Conservation (phyloP, 2,329 filamentous ascomycete genomes). For the Talaromyces atroroseus region DNA sequence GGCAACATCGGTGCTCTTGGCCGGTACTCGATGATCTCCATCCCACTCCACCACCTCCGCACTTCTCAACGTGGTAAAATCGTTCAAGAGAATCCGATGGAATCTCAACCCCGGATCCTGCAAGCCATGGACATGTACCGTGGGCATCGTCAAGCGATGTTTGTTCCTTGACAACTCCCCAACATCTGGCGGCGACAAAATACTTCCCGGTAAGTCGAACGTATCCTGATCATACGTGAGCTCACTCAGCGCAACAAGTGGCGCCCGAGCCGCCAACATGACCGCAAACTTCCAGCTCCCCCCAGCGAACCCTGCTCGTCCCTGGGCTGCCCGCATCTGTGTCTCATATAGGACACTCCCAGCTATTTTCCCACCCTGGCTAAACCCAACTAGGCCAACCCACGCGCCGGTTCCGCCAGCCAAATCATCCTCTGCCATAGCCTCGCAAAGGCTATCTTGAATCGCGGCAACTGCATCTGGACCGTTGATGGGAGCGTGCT, state of each 20-base stretch:
- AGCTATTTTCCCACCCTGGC: constrained; percentile 59
- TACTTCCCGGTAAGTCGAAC: neutral
- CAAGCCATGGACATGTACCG: constrained; percentile 63
- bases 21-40: constrained; percentile 64
- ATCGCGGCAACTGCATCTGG: constrained; percentile 25
- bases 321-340: constrained; percentile 43
- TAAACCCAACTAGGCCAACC: constrained; percentile 61
- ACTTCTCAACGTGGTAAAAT: constrained; percentile 55
- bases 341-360: constrained; percentile 57
- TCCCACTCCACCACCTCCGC: constrained; percentile 65
- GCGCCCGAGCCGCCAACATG: constrained; percentile 57
- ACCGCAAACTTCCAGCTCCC: constrained; percentile 56
- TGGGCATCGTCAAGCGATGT: constrained; percentile 52
- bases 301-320: constrained; percentile 18
- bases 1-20: constrained; percentile 62
- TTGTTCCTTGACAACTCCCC: no score
- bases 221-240: neutral
- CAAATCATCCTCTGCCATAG: constrained; percentile 49
- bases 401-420: constrained; percentile 51
- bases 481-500: constrained; percentile 22
- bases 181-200: constrained; percentile 20
- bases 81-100: constrained; percentile 51
- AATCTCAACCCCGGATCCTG: constrained; percentile 55
- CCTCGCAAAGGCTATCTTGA: neutral
- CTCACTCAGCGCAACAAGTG: constrained; percentile 44